Percentiles rank a stretch among this genome's conserved stretches.
Evolutionary conservation across 352 stramenopile species (phyloP).

Genomic region (Pythium guiyangense): DNA sequence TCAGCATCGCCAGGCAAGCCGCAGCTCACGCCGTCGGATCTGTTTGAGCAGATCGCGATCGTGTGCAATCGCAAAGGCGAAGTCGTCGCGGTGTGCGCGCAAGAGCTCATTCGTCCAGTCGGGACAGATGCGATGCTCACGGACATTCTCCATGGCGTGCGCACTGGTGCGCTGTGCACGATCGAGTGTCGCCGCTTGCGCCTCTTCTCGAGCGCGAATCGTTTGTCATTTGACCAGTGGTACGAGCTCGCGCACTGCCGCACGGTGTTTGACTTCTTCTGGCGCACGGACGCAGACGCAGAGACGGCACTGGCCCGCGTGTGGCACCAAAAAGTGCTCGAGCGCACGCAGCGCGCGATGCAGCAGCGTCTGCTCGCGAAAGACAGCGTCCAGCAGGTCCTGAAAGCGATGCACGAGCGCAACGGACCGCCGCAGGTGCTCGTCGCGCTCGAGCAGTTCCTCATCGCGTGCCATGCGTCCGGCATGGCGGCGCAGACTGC

Average conservation of each 20-base stretch:
- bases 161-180: slow-evolving; percentile 21
- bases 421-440: slow-evolving; percentile 26
- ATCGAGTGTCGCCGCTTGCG: slow-evolving; percentile 48
- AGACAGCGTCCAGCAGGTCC: slow-evolving; percentile 47
- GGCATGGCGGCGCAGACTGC: background rate
- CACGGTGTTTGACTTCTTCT: slow-evolving; percentile 44
- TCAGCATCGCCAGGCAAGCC: background rate
- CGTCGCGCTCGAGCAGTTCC: slow-evolving; percentile 42
- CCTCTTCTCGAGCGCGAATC: slow-evolving; percentile 46
- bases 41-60: slow-evolving; percentile 51
- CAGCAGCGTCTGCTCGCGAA: slow-evolving; percentile 51
- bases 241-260: slow-evolving; percentile 25
- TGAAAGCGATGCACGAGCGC: slow-evolving; percentile 34
- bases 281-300: slow-evolving; percentile 2
- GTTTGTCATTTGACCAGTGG: slow-evolving; percentile 47
- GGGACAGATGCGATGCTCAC: slow-evolving; percentile 19
- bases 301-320: slow-evolving; percentile 11
- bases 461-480: slow-evolving; percentile 13
- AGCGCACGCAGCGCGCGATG: slow-evolving; percentile 34
- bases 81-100: slow-evolving; percentile 47
- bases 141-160: slow-evolving; percentile 23
- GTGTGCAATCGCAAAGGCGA: slow-evolving; percentile 38
- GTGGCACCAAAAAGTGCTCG: slow-evolving; percentile 49
- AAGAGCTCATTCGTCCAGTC: slow-evolving; percentile 48
- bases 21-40: slow-evolving; percentile 12